Percentiles rank a stretch among this genome's conserved stretches.
These are phyloP conservation scores for Bauhinia variegata DNA, from an alignment of 306 rosid species.

Conservation along the genomic window DNA sequence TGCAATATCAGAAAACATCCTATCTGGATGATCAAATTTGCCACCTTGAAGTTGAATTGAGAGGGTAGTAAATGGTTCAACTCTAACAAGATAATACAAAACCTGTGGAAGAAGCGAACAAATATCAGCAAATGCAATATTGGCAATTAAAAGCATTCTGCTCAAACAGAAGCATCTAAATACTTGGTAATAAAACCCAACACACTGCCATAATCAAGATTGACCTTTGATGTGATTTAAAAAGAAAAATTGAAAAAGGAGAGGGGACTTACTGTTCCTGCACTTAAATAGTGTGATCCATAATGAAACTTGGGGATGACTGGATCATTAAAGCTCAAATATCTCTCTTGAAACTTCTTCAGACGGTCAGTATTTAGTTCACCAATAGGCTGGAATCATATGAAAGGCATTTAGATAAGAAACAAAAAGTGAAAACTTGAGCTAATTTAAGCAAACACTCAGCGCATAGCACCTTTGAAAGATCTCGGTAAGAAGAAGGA, in stretches of 20 bases:
- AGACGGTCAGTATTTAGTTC: slow-evolving; percentile 81
- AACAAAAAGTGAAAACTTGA: slow-evolving; percentile 26
- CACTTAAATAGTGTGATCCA: slow-evolving; percentile 98
- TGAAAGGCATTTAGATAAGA: slow-evolving; percentile 24
- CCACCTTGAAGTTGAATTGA: slow-evolving; percentile 97
- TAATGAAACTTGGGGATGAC: slow-evolving; percentile 93
- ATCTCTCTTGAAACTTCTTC: slow-evolving; percentile 88
- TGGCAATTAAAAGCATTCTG: slow-evolving; percentile 20
- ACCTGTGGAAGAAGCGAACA: slow-evolving; percentile 67
- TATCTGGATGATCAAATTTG: slow-evolving; percentile 96
- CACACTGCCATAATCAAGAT: slow-evolving; percentile 23
- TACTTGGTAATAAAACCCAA: slow-evolving; percentile 12
- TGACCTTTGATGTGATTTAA: neutral
- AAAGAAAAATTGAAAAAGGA: neutral
- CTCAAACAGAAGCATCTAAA: slow-evolving; percentile 19
- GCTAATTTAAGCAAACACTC: slow-evolving; percentile 36
- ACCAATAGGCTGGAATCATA: slow-evolving; percentile 80
- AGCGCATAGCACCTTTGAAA: slow-evolving; percentile 73
- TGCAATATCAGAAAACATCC: slow-evolving; percentile 93
- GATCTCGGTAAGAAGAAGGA: slow-evolving; percentile 88
- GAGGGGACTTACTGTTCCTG: slow-evolving; percentile 80
- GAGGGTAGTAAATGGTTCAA: slow-evolving; percentile 96
- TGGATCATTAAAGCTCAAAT: slow-evolving; percentile 89
- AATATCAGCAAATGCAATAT: slow-evolving; percentile 29
- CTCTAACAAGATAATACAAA: slow-evolving; percentile 89